Conservation (phyloP, 208 protist genomes). For the Trypanosoma melophagium region DNA sequence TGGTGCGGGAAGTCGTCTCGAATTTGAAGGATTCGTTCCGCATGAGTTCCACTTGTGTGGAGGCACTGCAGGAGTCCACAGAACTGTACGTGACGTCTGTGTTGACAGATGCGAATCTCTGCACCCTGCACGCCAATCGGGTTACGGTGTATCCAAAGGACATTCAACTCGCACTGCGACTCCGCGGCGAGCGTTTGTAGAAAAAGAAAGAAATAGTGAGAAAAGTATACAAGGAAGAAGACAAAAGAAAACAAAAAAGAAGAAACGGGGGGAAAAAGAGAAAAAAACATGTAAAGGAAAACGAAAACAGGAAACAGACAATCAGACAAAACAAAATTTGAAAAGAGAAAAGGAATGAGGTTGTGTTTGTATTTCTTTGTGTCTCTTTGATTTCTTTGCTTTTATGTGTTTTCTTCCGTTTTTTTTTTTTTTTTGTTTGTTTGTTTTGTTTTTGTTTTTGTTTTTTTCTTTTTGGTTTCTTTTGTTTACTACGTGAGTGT, state of each 20-base stretch:
- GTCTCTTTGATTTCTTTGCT: no score
- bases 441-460: no score
- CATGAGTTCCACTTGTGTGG: conserved; percentile 64
- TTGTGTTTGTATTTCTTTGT: background rate
- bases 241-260: background rate
- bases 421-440: no score
- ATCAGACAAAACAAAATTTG: background rate
- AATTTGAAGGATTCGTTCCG: conserved; percentile 90
- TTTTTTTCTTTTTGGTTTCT: no score
- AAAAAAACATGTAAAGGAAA: background rate
- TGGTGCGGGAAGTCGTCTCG: conserved; percentile 98
- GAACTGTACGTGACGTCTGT: conserved; percentile 94
- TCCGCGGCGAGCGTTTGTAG: conserved; percentile 92
- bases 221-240: background rate
- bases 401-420: no score
- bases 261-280: background rate
- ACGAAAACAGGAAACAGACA: background rate
- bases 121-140: conserved; percentile 98
- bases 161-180: conserved; percentile 97
- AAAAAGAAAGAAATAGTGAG: no score
- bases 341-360: background rate
- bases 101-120: conserved; percentile 95
- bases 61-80: conserved; percentile 97
- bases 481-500: no score
- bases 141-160: conserved; percentile 99